phyloP scores from a whole-genome alignment of 148 eudicot species.

The Amaranthus hypochondriacus region DNA sequence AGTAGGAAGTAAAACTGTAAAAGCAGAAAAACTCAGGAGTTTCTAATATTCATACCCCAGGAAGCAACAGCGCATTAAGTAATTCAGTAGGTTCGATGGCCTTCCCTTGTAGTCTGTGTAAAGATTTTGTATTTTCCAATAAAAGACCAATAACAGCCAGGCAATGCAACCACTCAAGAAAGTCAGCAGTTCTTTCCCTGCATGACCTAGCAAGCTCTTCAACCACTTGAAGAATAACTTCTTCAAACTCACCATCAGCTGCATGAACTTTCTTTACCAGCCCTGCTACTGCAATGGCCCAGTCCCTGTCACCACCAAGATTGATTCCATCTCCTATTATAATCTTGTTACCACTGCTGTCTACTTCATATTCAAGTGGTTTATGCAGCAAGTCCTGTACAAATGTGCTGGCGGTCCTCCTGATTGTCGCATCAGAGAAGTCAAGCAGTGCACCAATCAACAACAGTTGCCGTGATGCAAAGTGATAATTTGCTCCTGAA shows the following conservation, averaged over 20 bases:
- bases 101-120: constrained; percentile 59
- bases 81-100: constrained; percentile 77
- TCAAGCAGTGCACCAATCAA: constrained; percentile 87
- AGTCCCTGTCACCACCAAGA: constrained; percentile 81
- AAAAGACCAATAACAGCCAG: constrained; percentile 75
- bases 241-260: constrained; percentile 88
- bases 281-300: constrained; percentile 80
- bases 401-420: constrained; percentile 67
- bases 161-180: constrained; percentile 90
- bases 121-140: constrained; percentile 64
- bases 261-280: constrained; percentile 75
- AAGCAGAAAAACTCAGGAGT: background rate
- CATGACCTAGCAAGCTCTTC: constrained; percentile 87
- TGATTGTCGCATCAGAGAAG: constrained; percentile 78
- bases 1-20: background rate
- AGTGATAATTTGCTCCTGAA: constrained; percentile 73
- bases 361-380: constrained; percentile 64
- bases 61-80: constrained; percentile 72
- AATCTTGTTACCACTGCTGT: constrained; percentile 51
- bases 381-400: constrained; percentile 54
- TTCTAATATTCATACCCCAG: constrained; percentile 58
- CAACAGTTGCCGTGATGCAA: constrained; percentile 74
- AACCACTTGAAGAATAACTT: constrained; percentile 57
- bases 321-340: constrained; percentile 87
- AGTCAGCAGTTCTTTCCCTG: constrained; percentile 93